Base-by-base conservation (phyloP, 345 rosid species). In the Sonneratia caseolaris region DNA sequence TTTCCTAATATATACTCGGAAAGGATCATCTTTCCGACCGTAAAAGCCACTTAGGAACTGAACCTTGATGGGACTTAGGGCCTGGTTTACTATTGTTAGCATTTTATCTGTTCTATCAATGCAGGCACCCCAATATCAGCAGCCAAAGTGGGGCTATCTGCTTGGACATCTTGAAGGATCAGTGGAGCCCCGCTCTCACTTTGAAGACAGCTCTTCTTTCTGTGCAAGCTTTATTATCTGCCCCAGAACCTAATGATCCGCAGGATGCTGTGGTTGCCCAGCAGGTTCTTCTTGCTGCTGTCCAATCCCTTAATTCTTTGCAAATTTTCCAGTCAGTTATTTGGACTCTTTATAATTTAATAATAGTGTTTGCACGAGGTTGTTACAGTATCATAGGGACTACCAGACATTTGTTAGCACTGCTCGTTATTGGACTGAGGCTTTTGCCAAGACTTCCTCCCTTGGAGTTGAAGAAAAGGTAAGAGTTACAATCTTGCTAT, bases 111-210 rank as follows among this genome's bases (percentile, higher is more conserved):
- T 9, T n/a, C 68, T 66, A 3, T n/a, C 37, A 70, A 68, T 77
- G 57, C 74, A 96, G 99, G 99, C 99, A 96, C 73, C 99, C 99
- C 12, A 96, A 96, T 76, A 91, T 92, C 21, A 96, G 99, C 89
- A 92, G 99, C 73, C 99, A 96, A 78, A 96, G 97, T 71, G 99
- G 98, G 27, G 99, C 98, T 36, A 96, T 92, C 70, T 96, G 99
- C 84, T 84, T 96, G 79, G 99, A 96, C 86, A 81, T 96, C 79
- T 81, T 96, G 87, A 92, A 92, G 82, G 99, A 92, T 70, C 99
- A 96, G 55, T 96, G 99, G 99, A 96, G 99, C 83, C 99, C 99
- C 5, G 99, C 99, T 61, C 92, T 96, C 69, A 96, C 99, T 68
- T 72, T 96, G 72, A 96, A 96, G 87, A 96, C 99, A 5, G 98